Evolutionary conservation across 2,329 filamentous ascomycete genomes (phyloP).

Genomic region (Calonectria pteridis): DNA sequence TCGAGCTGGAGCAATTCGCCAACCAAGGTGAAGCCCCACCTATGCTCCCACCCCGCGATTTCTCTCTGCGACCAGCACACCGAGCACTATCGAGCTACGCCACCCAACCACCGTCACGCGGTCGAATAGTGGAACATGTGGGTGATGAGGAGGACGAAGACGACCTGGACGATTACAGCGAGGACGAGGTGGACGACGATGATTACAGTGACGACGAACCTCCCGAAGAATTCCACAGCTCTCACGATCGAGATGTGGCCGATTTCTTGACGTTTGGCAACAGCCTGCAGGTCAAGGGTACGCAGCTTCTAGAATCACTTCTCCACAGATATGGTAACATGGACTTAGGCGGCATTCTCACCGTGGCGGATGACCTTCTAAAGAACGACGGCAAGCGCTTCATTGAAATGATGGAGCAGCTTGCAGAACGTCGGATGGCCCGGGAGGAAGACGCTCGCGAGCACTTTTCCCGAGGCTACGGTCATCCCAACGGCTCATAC

Average conservation of each 20-base stretch:
- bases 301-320: conserved; percentile 60
- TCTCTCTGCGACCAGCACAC: conserved; percentile 67
- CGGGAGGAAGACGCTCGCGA: conserved; percentile 87
- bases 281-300: conserved; percentile 92
- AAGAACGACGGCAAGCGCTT: conserved; percentile 99
- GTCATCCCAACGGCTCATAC: conserved; percentile 72
- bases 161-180: conserved; percentile 65
- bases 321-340: conserved; percentile 61
- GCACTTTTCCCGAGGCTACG: conserved; percentile 70
- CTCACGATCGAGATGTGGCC: conserved; percentile 74
- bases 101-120: conserved; percentile 78
- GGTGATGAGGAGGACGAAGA: conserved; percentile 68
- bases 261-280: conserved; percentile 99
- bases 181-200: conserved; percentile 68
- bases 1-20: conserved; percentile 97
- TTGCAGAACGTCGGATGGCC: conserved; percentile 97
- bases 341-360: conserved; percentile 91
- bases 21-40: conserved; percentile 81
- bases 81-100: conserved; percentile 70
- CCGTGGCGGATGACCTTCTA: conserved; percentile 96
- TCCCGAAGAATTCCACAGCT: conserved; percentile 76
- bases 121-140: conserved; percentile 78
- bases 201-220: conserved; percentile 76
- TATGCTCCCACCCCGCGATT: conserved; percentile 66
- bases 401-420: conserved; percentile 99